These are phyloP conservation scores for Vitellaria paradoxa DNA, from an alignment of 179 eudicot genomes.

Conservation along the genomic window DNA sequence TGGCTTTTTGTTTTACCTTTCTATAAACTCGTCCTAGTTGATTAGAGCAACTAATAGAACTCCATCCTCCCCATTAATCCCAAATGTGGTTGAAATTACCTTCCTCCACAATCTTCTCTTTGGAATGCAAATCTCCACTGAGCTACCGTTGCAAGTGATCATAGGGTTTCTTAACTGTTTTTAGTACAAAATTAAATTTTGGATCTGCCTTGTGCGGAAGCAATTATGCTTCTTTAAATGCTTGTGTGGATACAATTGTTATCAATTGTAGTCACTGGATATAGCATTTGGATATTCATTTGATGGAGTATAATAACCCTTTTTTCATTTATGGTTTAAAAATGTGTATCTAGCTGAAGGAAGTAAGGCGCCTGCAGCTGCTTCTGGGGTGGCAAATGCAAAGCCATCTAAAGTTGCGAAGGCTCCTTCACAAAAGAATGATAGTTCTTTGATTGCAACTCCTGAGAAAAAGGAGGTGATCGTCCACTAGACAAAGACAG, in stretches of 20 bases:
- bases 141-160: not conserved
- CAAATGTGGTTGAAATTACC: too few species aligned
- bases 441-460: constrained; percentile 56
- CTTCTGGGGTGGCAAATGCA: constrained; percentile 43
- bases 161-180: not conserved
- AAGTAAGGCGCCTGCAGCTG: constrained; percentile 42
- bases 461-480: constrained; percentile 79
- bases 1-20: too few species aligned
- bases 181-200: not conserved
- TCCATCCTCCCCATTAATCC: too few species aligned
- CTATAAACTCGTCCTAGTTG: too few species aligned
- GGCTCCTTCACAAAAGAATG: constrained; percentile 53
- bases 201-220: not conserved
- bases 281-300: too few species aligned
- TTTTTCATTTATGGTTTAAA: constrained; percentile 1
- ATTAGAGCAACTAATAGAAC: too few species aligned
- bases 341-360: constrained; percentile 50
- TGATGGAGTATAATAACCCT: not conserved
- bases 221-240: not conserved
- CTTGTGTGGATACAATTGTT: not conserved
- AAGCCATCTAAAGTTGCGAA: constrained; percentile 60
- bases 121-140: not conserved
- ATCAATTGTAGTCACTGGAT: not conserved
- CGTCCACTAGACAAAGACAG: constrained; percentile 81
- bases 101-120: too few species aligned